Percentiles rank a stretch among this genome's conserved stretches.
phyloP scores from a whole-genome alignment of 768 basidiomycete genomes.

The Pleurotus eryngii region DNA sequence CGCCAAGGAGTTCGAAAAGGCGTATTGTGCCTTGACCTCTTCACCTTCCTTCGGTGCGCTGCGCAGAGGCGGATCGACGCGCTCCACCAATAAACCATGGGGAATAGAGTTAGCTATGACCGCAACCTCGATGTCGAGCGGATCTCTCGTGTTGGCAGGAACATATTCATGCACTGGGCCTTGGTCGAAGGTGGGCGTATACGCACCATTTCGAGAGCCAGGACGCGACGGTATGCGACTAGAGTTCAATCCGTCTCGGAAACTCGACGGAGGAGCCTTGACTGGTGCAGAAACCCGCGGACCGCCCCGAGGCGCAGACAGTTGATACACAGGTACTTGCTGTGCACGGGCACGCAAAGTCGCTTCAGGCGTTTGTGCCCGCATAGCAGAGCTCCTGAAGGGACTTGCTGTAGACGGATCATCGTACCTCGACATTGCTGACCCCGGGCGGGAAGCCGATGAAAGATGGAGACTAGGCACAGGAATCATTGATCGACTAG shows the following conservation, averaged over 20 bases:
- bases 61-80: slow-evolving; percentile 75
- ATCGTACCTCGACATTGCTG: slow-evolving; percentile 67
- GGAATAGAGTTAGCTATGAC: slow-evolving; percentile 69
- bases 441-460: slow-evolving; percentile 65
- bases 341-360: slow-evolving; percentile 56
- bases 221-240: slow-evolving; percentile 64
- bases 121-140: slow-evolving; percentile 80
- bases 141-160: slow-evolving; percentile 67
- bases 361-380: slow-evolving; percentile 71
- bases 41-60: slow-evolving; percentile 66
- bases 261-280: slow-evolving; percentile 71
- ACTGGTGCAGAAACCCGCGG: slow-evolving; percentile 31
- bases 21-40: slow-evolving; percentile 82
- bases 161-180: slow-evolving; percentile 60
- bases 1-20: slow-evolving; percentile 69
- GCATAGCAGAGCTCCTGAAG: slow-evolving; percentile 40
- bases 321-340: slow-evolving; percentile 53
- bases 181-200: slow-evolving; percentile 56
- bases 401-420: slow-evolving; percentile 46
- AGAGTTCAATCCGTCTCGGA: slow-evolving; percentile 47
- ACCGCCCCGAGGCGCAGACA: slow-evolving; percentile 34
- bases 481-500: slow-evolving; percentile 82
- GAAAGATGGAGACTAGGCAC: slow-evolving; percentile 70
- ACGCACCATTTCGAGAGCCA: slow-evolving; percentile 60
- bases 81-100: slow-evolving; percentile 75